Conservation (phyloP, 306 rosid species). For the cucumber (Cucumis sativus) region Cucumber_9930_V3 NC_026656.2:7494501-7495000, state of each 20-base stretch:
- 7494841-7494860: conserved; percentile 70
- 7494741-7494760: conserved; percentile 32
- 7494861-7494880: conserved; percentile 38
- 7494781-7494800: conserved; percentile 49
- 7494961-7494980: conserved; percentile 19
- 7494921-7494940: conserved; percentile 43
- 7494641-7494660: conserved; percentile 53
- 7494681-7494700: conserved; percentile 38
- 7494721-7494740: conserved; percentile 39
- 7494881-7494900: conserved; percentile 31
- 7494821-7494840: conserved; percentile 39
- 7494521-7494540: conserved; percentile 43
- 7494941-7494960: conserved; percentile 49
- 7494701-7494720: conserved; percentile 47
- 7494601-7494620: conserved; percentile 40
- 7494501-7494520: conserved; percentile 39
- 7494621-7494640: conserved; percentile 38
- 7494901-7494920: conserved; percentile 23
- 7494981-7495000: conserved; percentile 29
- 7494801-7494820: conserved; percentile 36
- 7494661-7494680: conserved; percentile 46
- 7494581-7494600: conserved; percentile 18
- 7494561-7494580: conserved; percentile 26
- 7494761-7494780: conserved; percentile 49
- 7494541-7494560: conserved; percentile 33